Evolutionary conservation across 2,329 filamentous ascomycete genomes (phyloP).

Genomic region (Nemania diffusa): DNA sequence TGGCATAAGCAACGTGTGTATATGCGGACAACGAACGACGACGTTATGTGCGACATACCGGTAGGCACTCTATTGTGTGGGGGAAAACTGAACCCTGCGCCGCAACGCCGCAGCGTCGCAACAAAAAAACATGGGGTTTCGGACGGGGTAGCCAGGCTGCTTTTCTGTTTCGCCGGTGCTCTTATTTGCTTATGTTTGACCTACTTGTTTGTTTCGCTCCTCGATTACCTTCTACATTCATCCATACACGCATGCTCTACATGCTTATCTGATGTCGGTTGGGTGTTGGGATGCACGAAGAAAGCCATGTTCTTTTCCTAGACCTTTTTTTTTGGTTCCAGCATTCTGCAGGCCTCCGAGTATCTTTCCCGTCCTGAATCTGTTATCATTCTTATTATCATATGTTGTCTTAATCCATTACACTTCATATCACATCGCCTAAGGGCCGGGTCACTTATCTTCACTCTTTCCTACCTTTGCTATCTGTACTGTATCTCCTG

Average conservation of each 20-base stretch:
- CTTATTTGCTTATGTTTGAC: not conserved
- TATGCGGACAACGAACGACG: conserved; percentile 6
- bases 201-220: not conserved
- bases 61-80: conserved; percentile 8
- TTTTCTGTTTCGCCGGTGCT: not conserved
- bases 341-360: not conserved
- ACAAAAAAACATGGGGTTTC: not conserved
- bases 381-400: not conserved
- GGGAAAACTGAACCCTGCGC: conserved; percentile 10
- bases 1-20: conserved; percentile 9
- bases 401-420: not conserved
- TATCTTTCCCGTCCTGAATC: not conserved
- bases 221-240: conserved; percentile 1
- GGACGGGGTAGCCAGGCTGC: conserved; percentile 9
- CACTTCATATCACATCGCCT: not conserved
- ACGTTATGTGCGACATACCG: conserved; percentile 3
- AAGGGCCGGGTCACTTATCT: not conserved
- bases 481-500: not conserved
- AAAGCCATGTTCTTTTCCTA: conserved; percentile 1
- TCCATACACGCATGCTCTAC: not conserved
- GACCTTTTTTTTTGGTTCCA: not conserved
- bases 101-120: conserved; percentile 3
- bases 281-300: not conserved
- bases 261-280: not conserved
- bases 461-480: not conserved